Evolutionary conservation across 2,329 filamentous ascomycete genomes (phyloP), one percentile per base, ranked within the genome.

Genomic region (Cercospora sp.): DNA sequence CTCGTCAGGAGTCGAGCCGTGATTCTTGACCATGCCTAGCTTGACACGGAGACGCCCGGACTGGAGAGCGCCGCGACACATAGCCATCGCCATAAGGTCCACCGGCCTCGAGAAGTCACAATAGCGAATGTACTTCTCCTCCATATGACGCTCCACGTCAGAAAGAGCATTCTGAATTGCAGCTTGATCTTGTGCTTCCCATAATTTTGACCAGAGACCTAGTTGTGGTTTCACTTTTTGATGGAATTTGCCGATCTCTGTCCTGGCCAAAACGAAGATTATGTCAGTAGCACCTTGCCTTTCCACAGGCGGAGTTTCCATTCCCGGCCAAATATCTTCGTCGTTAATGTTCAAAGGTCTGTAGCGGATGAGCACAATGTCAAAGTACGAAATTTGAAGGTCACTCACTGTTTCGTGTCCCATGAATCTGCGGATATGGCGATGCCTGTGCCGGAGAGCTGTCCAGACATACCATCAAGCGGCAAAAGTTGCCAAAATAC

Each of bases 401-500:
- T 16, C 0, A 51, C 60, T 62, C 33, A 62, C 60, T 74, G 70
- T 51, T 76, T 75, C 2, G 76, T 78, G 31, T 77, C 75, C 75
- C 75, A 78, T 3, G 71, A 71, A 39, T 75, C 74, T 6, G 70
- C 69, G 9, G 72, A 55, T 1, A 75, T 70, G 7, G 74, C 70
- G 7, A 77, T 76, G 12, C 75, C 75, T 12, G 74, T 75, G 4
- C 77, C 77, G 42, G 73, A 74, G 3, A 78, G 69, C 33, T 77
- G 75, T 16, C 71, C 75, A 30, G 75, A 72, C 12, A 76, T 66
- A 5, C 74, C 74, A 70, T 90, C 88, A 1, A 89, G 80, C n/a
- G 87, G 82, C 31, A 88, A 76, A n/a, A 90, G 83, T 70, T 89
- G 86, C 79, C 86, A 87, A 85, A 87, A 90, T 0, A 90, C 75